A percentile compares a stretch with the other conserved stretches of the same genome.
phyloP scores from a whole-genome alignment of 257 asterid species.

The Hygrophila difformis region DNA sequence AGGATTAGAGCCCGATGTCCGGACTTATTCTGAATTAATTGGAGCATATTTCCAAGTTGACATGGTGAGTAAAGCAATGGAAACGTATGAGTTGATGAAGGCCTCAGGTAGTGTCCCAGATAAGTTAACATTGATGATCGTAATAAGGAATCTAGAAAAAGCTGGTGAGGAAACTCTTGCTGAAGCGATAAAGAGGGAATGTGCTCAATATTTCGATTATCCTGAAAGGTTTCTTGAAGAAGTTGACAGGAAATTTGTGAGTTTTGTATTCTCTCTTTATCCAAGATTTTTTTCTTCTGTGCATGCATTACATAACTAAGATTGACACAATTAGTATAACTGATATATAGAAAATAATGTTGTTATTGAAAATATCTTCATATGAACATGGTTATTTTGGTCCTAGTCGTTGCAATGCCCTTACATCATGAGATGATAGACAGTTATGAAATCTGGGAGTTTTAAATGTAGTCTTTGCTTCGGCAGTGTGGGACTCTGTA shows the following conservation, averaged over 20 bases:
- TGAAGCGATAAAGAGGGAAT: slow-evolving; percentile 42
- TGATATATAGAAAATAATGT: too few relatives aligned
- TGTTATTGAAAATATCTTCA: too few relatives aligned
- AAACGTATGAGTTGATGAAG: slow-evolving; percentile 52
- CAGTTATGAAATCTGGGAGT: too few relatives aligned
- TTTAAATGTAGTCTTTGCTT: too few relatives aligned
- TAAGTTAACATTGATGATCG: slow-evolving; percentile 45
- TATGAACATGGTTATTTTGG: too few relatives aligned
- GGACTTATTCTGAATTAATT: slow-evolving; percentile 63
- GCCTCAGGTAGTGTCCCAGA: slow-evolving; percentile 57
- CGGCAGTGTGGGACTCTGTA: too few relatives aligned
- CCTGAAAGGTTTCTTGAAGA: slow-evolving; percentile 47
- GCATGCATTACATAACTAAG: too few relatives aligned
- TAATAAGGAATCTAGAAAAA: slow-evolving; percentile 56
- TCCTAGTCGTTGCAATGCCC: too few relatives aligned
- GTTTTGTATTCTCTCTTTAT: too few relatives aligned
- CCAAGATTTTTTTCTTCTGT: too few relatives aligned
- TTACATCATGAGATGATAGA: too few relatives aligned
- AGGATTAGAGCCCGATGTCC: slow-evolving; percentile 49
- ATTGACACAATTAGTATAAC: too few relatives aligned
- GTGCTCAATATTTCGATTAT: slow-evolving; percentile 43
- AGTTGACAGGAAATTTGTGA: slow-evolving; percentile 40
- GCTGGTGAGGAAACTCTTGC: slow-evolving; percentile 42
- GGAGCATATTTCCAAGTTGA: slow-evolving; percentile 59
- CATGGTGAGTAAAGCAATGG: slow-evolving; percentile 53